phyloP scores from a whole-genome alignment of 2,329 filamentous ascomycete species.

The Trichoderma endophyticum region DNA sequence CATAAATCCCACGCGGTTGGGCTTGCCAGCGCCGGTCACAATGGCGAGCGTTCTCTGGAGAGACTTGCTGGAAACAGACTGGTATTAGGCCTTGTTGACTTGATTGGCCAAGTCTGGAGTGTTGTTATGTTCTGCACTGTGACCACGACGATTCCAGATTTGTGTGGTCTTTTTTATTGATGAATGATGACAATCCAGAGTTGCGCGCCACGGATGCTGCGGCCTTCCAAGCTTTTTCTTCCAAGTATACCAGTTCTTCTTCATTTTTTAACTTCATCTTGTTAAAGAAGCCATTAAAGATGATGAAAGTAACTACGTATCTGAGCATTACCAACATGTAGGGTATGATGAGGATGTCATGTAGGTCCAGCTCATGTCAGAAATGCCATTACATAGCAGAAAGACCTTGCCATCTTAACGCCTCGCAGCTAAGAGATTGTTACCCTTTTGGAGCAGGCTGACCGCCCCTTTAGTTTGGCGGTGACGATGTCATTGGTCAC shows the following conservation, averaged over 20 bases:
- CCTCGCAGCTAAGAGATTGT: not conserved
- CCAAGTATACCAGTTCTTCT: too few relatives aligned
- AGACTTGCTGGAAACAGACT: too few relatives aligned
- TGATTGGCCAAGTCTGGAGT: not conserved
- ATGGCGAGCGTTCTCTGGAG: too few relatives aligned
- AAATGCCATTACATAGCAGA: not conserved
- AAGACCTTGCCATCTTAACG: not conserved
- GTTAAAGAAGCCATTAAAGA: too few relatives aligned
- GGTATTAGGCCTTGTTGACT: accelerated
- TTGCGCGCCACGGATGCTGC: too few relatives aligned
- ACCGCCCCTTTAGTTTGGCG: not conserved
- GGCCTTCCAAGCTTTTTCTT: too few relatives aligned
- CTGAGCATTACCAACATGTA: not conserved
- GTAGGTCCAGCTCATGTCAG: not conserved
- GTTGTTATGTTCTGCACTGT: not conserved
- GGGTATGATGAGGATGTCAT: not conserved
- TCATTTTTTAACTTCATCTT: too few relatives aligned
- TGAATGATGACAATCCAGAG: not conserved
- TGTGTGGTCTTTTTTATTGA: too few relatives aligned
- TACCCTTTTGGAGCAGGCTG: not conserved
- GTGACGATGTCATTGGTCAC: not conserved
- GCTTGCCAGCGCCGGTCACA: too few relatives aligned
- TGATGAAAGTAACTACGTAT: too few relatives aligned
- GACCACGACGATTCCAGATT: not conserved
- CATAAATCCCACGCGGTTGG: too few relatives aligned